Base-by-base conservation (phyloP, 1,284 basidiomycete genomes). In the Marasmius tenuissimus region DNA sequence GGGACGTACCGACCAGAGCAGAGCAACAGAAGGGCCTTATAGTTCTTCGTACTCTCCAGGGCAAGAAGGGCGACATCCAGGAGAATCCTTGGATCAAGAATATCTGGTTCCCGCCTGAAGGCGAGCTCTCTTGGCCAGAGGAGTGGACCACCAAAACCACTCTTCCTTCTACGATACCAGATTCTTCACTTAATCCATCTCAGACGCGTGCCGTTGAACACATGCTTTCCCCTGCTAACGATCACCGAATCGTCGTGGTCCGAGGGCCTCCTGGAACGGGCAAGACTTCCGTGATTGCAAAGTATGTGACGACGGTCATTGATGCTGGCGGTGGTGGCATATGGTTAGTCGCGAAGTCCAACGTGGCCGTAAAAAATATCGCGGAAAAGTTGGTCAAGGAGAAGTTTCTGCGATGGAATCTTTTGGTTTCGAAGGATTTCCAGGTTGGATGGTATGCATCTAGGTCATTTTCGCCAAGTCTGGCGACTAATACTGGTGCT, bases 281-380 rank as follows among this genome's bases (percentile, higher is more conserved):
- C 3, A 88, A 88, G 68, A 88, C 86, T 0, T 83, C 83, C 37
- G 85, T 88, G 2, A 89, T 90, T 68, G 85, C 87, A 4, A 78
- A 83, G 12, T 85, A 74, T 76, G 87, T 89, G 5, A 70, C 75
- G 18, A 66, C 75, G 52, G 76, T 79, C 39, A 74, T 77, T 37
- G 57, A 67, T 18, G 69, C 66, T 60, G 72, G 67, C 1, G 59
- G 65, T 14, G 65, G 66, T 63, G 85, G 85, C 2, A 82, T 91
- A 9, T 93, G 89, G 88, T 78, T 93, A 8, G 75, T 88, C 59
- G 89, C 91, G 5, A 87, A 93, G 58, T 84, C 81, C 0, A 86
- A 86, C 67, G 80, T 86, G 45, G 85, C 81, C 4, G 82, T 85
- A 10, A 83, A 82, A 67, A 84, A 85, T 59, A 81, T 85, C 27